Base-by-base conservation (phyloP, 805 yeast species). In the Schwanniomyces sp. region DNA sequence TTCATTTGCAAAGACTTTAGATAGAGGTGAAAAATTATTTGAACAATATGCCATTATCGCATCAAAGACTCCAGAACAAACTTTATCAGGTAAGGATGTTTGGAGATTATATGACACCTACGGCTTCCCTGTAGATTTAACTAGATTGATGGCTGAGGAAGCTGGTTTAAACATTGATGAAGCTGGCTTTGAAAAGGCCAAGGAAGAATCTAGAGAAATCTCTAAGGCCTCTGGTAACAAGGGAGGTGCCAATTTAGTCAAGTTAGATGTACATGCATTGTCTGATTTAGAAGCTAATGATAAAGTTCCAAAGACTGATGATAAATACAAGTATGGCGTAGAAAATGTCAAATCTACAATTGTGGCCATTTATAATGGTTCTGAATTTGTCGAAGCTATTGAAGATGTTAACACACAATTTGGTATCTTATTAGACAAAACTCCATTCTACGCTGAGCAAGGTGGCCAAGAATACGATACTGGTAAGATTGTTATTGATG, bases 391-490 rank as follows among this genome's bases (percentile, higher is more conserved):
- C 43, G 72, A 78, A 40, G 56, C 74, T 8, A 69, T 78, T 28
- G 40, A 55, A 16, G 75, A 70, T 30, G 48, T 62, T 4, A 63
- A 57, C 28, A 56, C 61, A 45, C 90, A 88, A 65, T 71, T 78
- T 55, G 99, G 99, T 66, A 70, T 94, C 45, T 66, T 94, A 43
- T 76, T 94, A 50, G 95, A 94, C 66, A 86, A 82, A 67, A 89
- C 98, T 24, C 94, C 95, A 67, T 90, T 94, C 72, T 94, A 94
- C 64, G 98, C 99, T 43, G 99, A 94, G 75, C 95, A 89, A 72
- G 99, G 99, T 82, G 99, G 99, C 63, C 99, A 94, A 78, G 97
- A 91, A 70, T 86, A 79, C 63, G 99, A 94, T 67, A 87, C 95
- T 38, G 99, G 99, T 71, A 86, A 82, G 68, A 78, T 94, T 54